Evolutionary conservation across 306 rosid species (phyloP).

Genomic region (Oxytropis ochrocephala): DNA sequence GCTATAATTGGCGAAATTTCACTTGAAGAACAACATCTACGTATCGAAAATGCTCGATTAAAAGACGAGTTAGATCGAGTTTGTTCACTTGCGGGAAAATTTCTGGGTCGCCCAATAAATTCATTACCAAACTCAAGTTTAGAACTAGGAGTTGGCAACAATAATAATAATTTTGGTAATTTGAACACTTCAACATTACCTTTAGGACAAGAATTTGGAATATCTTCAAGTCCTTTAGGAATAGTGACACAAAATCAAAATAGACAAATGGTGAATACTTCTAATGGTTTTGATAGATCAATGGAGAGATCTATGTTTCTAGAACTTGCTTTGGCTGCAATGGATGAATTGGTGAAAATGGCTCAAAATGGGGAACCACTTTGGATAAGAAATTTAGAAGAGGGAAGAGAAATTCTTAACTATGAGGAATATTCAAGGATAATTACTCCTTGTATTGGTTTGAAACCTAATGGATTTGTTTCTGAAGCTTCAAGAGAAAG

Average conservation of each 20-base stretch:
- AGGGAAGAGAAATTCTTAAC: slow-evolving; percentile 69
- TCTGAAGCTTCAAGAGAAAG: slow-evolving; percentile 82
- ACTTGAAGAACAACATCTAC: slow-evolving; percentile 79
- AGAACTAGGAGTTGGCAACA: slow-evolving; percentile 77
- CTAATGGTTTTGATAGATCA: slow-evolving; percentile 44
- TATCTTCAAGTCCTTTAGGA: slow-evolving; percentile 18
- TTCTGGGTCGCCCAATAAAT: slow-evolving; percentile 70
- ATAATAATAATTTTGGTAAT: slow-evolving; percentile 60
- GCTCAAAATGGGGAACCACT: slow-evolving; percentile 79
- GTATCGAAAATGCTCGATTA: slow-evolving; percentile 74
- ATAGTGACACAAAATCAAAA: slow-evolving; percentile 14
- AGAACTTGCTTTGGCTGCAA: slow-evolving; percentile 89
- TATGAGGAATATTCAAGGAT: slow-evolving; percentile 66
- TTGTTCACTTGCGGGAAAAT: slow-evolving; percentile 74
- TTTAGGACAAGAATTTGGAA: slow-evolving; percentile 49
- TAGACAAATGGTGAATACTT: not conserved
- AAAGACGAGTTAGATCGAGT: slow-evolving; percentile 88
- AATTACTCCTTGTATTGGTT: slow-evolving; percentile 68
- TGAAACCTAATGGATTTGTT: slow-evolving; percentile 77
- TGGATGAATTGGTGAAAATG: slow-evolving; percentile 86
- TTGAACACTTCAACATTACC: slow-evolving; percentile 50
- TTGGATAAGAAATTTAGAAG: slow-evolving; percentile 66
- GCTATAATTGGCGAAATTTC: slow-evolving; percentile 78
- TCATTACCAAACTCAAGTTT: slow-evolving; percentile 68
- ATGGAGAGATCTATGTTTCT: slow-evolving; percentile 70